Percentiles rank a stretch among this genome's conserved stretches.
Evolutionary conservation across 805 yeast species (phyloP).

Genomic region (Pichia kluyveri): DNA sequence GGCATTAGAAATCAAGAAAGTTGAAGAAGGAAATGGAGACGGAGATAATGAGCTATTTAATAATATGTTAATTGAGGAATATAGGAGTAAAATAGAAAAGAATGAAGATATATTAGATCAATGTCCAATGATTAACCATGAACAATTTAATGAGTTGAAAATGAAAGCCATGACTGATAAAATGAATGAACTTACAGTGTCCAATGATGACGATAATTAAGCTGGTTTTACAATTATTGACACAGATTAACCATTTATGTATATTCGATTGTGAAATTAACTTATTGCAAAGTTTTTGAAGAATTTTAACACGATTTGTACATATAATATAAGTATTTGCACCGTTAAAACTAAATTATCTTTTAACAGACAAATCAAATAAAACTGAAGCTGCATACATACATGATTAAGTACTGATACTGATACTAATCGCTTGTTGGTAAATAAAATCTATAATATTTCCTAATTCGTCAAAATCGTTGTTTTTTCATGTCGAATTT

Average conservation of each 20-base stretch:
- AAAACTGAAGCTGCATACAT: constrained; percentile 28
- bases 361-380: constrained; percentile 59
- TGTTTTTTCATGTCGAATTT: too few species aligned
- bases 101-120: background rate
- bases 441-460: too few species aligned
- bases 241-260: too few species aligned
- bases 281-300: constrained; percentile 30
- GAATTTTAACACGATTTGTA: constrained; percentile 46
- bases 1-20: background rate
- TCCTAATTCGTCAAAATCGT: too few species aligned
- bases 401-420: background rate
- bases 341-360: constrained; percentile 49
- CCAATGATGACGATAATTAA: too few species aligned
- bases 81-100: background rate
- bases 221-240: too few species aligned
- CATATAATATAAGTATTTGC: constrained; percentile 41
- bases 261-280: constrained; percentile 32
- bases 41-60: background rate
- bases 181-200: too few species aligned
- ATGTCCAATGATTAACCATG: background rate
- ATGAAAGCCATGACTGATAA: too few species aligned
- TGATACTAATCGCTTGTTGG: background rate
- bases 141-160: background rate
- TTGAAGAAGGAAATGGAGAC: background rate
- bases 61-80: constrained; percentile 1